Evolutionary conservation across 2,329 filamentous ascomycete species (phyloP), one percentile per base, ranked within the genome.

Genomic region (Fusarium compactum): DNA sequence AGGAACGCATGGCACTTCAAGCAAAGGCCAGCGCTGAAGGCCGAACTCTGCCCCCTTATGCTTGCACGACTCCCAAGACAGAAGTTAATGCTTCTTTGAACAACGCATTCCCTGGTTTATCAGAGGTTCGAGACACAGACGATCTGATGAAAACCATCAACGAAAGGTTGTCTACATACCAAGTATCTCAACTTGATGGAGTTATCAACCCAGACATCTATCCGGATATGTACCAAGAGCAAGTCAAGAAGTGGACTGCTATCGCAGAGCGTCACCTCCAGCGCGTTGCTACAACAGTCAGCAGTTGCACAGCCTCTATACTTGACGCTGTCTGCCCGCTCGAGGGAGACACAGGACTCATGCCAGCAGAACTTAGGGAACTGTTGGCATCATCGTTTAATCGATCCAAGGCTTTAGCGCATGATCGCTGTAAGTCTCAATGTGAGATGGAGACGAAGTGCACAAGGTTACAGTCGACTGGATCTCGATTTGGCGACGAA

Each of bases 171-270:
- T 24, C 38, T 0, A 55, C 65, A 0, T 79, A 77, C 32, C 74
- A 77, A 30, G 76, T 74, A 3, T 76, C 70, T 16, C 74, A 79
- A 10, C 77, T 82, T 0, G 74, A 76, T 0, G 79, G 79, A 0
- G 65, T 81, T 10, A 44, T 78, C 15, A 79, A 81, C 47, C 78
- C 79, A 0, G 69, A 76, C 1, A 72, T 80, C 2, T 73, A 80
- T 20, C 71, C 67, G 3, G 67, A 67, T 0, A 72, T 82, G 8
- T 80, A 78, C 46, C 68, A 62, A 24, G 65, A 68, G 25, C 80
- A 81, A 47, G 78, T 79, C 0, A 47, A 63, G 6, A 75, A 76
- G n/a, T 82, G 80, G 80, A 44, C 67, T 1, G 27, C 12, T 1
- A 68, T 81, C 2, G 74, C 77, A 1, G 34, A 64, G 6, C 5